Base-by-base conservation (phyloP, 2,329 filamentous ascomycete species). In the Cladosporium sphaerospermum region DNA sequence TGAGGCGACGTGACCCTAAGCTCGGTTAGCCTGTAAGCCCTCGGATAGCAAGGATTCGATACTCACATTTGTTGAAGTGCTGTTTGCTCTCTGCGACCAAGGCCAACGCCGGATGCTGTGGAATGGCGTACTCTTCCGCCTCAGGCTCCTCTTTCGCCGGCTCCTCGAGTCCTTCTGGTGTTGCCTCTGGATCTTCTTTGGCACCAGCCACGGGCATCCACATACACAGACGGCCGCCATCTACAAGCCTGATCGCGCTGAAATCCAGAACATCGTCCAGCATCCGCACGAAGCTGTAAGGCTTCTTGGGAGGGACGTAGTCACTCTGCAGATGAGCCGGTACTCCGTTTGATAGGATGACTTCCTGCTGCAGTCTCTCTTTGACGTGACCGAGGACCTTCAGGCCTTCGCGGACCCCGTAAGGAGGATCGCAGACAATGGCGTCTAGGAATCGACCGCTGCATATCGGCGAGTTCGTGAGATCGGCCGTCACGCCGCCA, bases 341-440 rank as follows among this genome's bases (percentile, higher is more conserved):
- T 53, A 81, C 80, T 0, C 88, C 89, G 64, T 88, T 81, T 54
- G 86, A 81, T 31, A 88, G 75, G 1, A 88, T 75, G 62, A 75
- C 73, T 51, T 77, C 76, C 47, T 75, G 75, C 9, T 68, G 66
- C 63, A 71, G 53, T 13, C 61, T 56, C 5, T 73, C 73, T 61
- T 93, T 84, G 57, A 85, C 82, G 51, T 82, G 79, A 1, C 93
- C 93, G 0, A 99, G 76, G 2, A 99, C 92, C 63, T 88, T 88
- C 55, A 97, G 71, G 0, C 93, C 93, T 70, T 99, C 93, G 45
- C 93, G 80, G 5, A 99, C 90, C 2, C 93, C 93, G 66, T 99
- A 99, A 0, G 93, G 93, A 14, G 93, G 93, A 71, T 99, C 93
- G 64, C 91, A 97, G 6, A 97, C 78, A 55, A 99, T 95, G 3